A percentile compares a stretch with the other conserved stretches of the same genome.
These are phyloP conservation scores for Paxillus rubicundulus DNA, from an alignment of 768 basidiomycete species.

Conservation along the genomic window DNA sequence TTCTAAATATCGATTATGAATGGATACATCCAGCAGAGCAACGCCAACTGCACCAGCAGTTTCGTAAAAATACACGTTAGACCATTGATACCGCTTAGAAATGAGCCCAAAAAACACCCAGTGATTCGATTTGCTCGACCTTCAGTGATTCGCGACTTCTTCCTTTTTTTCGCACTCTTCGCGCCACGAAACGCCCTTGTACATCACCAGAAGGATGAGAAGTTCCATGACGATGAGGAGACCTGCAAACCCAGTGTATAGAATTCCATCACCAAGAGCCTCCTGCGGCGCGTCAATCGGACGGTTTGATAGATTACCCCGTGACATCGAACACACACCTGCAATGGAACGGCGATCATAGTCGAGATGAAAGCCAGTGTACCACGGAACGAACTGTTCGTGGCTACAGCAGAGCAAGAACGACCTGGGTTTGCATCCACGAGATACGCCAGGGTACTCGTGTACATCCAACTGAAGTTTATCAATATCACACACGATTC, in stretches of 20 bases:
- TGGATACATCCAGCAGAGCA: too few species aligned
- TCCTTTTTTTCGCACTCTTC: slow-evolving; percentile 45
- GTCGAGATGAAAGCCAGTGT: slow-evolving; percentile 62
- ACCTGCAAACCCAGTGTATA: slow-evolving; percentile 67
- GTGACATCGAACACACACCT: slow-evolving; percentile 23
- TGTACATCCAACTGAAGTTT: slow-evolving; percentile 51
- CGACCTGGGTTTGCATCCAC: slow-evolving; percentile 85
- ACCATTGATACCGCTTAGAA: too few species aligned
- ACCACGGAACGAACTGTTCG: slow-evolving; percentile 77
- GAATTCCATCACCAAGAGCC: slow-evolving; percentile 73
- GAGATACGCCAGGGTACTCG: slow-evolving; percentile 75
- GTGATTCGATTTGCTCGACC: neutral
- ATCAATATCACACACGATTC: neutral
- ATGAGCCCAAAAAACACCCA: neutral
- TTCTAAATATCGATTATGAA: too few species aligned
- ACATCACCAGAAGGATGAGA: slow-evolving; percentile 57
- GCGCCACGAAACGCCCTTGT: slow-evolving; percentile 62
- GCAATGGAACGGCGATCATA: slow-evolving; percentile 73
- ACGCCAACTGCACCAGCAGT: too few species aligned
- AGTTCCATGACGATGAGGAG: slow-evolving; percentile 51
- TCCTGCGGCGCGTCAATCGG: slow-evolving; percentile 36
- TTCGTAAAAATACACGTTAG: too few species aligned
- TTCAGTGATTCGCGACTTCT: neutral
- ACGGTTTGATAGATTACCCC: neutral
- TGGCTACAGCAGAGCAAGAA: slow-evolving; percentile 70